phyloP scores from a whole-genome alignment of 2,329 filamentous ascomycete genomes.

The Furcasterigmium sp. region DNA sequence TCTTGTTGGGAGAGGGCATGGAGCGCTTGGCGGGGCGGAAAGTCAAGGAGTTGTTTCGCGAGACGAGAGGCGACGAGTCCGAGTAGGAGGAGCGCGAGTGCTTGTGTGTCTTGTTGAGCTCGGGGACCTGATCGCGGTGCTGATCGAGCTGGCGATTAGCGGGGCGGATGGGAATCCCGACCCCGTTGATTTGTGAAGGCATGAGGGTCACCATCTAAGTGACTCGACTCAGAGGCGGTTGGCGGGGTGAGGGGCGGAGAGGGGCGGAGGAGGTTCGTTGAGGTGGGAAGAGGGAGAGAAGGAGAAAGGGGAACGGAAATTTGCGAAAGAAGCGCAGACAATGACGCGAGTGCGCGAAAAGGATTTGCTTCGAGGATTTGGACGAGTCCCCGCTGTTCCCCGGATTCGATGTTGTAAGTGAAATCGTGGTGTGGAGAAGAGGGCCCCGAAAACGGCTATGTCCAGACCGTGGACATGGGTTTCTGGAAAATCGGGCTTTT shows the following conservation, averaged over 20 bases:
- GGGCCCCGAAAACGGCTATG: conserved; percentile 1
- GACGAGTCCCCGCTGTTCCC: conserved; percentile 12
- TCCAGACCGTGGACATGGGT: conserved; percentile 1
- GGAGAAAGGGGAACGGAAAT: conserved; percentile 1
- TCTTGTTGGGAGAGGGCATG: conserved; percentile 62
- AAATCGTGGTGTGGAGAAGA: conserved; percentile 4
- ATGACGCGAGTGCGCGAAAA: conserved; percentile 1
- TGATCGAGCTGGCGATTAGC: conserved; percentile 20
- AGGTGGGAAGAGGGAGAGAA: conserved; percentile 3
- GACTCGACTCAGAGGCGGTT: neutral
- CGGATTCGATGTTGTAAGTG: conserved; percentile 12
- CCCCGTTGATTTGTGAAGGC: conserved; percentile 26
- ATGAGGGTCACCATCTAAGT: conserved; percentile 17
- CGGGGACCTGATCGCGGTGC: conserved; percentile 11
- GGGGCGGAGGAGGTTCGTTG: neutral
- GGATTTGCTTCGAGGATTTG: conserved; percentile 7
- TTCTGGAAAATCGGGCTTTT: neutral
- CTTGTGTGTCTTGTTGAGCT: conserved; percentile 42
- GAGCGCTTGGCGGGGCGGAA: conserved; percentile 55
- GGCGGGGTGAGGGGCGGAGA: neutral
- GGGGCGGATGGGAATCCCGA: conserved; percentile 26
- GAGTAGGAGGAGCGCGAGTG: conserved; percentile 59
- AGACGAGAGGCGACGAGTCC: conserved; percentile 51
- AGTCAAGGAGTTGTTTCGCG: conserved; percentile 56
- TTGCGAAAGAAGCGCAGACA: conserved; percentile 1